Conservation (phyloP, 1,139 yeast species). For the Meyerozyma elateridarum region DNA sequence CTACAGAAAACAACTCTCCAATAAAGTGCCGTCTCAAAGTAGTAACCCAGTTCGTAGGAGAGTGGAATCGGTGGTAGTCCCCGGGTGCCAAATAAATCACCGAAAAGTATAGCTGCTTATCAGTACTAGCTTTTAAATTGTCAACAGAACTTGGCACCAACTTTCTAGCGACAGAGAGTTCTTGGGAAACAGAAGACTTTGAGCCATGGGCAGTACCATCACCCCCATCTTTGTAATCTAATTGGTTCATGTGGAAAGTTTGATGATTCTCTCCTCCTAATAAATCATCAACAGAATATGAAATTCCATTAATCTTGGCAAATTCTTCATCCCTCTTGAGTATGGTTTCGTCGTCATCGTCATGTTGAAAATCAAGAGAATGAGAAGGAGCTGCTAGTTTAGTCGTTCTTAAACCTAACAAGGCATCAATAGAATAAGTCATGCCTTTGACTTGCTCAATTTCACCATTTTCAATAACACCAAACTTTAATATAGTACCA, state of each 20-base stretch:
- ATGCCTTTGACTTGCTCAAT: constrained; percentile 97
- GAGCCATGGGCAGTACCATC: constrained; percentile 40
- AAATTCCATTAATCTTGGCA: constrained; percentile 73
- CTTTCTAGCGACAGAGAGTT: constrained; percentile 40
- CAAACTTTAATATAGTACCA: constrained; percentile 84
- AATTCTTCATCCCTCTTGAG: constrained; percentile 64
- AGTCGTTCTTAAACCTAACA: constrained; percentile 61
- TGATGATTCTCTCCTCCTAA: constrained; percentile 46
- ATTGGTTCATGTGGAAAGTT: constrained; percentile 37
- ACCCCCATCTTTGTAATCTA: constrained; percentile 56
- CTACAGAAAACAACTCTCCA: constrained; percentile 93
- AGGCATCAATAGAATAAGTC: constrained; percentile 85
- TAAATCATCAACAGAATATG: constrained; percentile 66
- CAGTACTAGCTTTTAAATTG: constrained; percentile 16
- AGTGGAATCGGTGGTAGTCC: constrained; percentile 95
- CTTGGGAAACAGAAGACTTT: constrained; percentile 32
- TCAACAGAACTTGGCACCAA: constrained; percentile 36
- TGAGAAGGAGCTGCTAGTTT: constrained; percentile 60
- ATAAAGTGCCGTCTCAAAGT: constrained; percentile 91
- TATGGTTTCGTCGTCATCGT: constrained; percentile 39
- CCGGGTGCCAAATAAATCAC: constrained; percentile 98
- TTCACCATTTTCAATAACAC: constrained; percentile 76
- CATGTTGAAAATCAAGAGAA: constrained; percentile 44
- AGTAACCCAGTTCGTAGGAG: constrained; percentile 95
- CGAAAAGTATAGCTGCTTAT: constrained; percentile 73